Evolutionary conservation across 73 alveolate species (phyloP), one percentile per base, ranked within the genome.

Genomic region (Symbiodinium natans): DNA sequence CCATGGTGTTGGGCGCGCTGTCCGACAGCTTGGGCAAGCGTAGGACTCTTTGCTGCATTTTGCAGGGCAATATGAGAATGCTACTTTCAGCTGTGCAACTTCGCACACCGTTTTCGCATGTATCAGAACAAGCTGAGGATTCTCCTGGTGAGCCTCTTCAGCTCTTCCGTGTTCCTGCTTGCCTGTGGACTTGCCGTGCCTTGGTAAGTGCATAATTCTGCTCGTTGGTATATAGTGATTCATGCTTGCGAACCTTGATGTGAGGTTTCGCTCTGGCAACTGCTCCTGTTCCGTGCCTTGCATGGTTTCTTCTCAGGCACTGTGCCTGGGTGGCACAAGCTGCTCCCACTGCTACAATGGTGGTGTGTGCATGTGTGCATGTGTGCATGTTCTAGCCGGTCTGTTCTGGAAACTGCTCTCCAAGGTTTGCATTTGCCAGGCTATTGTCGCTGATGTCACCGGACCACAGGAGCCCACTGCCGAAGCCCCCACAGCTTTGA

Each of bases 371-470:
- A n/a, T n/a, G n/a, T n/a, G n/a, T n/a, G n/a, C n/a, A n/a, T n/a
- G n/a, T n/a, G n/a, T n/a, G n/a, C n/a, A n/a, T n/a, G n/a, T n/a
- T n/a, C n/a, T n/a, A n/a, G n/a, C n/a, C n/a, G n/a, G n/a, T n/a
- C n/a, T n/a, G n/a, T n/a, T n/a, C 34, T 80, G 56, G 25, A 77
- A 36, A 27, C 39, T 39, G 52, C 17, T 34, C 48, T 38, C 23
- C n/a, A n/a, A 88, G 95, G 95, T 88, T 54, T 56, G 95, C 95
- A 88, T 88, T 88, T 88, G 95, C 33, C 95, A 88, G 73, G 95
- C 95, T 42, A 88, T 88, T n/a, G 95, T 59, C 17, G 85, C 95
- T 19, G 95, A 88, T n/a, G 95, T 88, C 85, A 88, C 95, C 5
- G 85, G 86, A 34, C 86, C 95, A 29, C 86, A 88, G 95, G 95